Evolutionary conservation across 169 alveolate genomes (phyloP), one percentile per base, ranked within the genome.

Genomic region (Cryptosporidium bovis): DNA sequence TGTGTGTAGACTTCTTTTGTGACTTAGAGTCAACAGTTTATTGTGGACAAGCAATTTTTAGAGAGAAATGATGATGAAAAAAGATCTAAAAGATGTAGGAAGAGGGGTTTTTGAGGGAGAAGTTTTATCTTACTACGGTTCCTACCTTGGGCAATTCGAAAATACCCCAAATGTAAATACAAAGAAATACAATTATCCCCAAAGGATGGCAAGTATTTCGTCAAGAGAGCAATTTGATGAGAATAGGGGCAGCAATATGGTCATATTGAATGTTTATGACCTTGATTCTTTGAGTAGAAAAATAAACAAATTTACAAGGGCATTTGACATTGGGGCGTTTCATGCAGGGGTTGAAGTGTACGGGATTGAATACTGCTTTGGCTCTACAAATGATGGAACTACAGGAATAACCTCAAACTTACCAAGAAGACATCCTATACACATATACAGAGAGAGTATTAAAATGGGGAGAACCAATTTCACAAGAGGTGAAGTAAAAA

Each of bases 321-420:
- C 51, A 46, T 83, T 83, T 15, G 83, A 71, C 48, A 40, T 71
- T 58, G 91, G 91, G 2, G 91, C 91, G 13, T 83, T 83, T 36
- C 91, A 83, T 56, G 91, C 84, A 24, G 91, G 91, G 10, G 66
- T 83, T 36, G 91, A 83, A 36, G 69, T 83, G 8, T 83, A 83
- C 55, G 91, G 91, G 15, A 83, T 69, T 20, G 91, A 83, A 46
- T 83, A 82, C 46, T 69, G 91, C n/a, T 83, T 33, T 68, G 91
- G 91, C 40, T 65, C 71, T 33, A 83, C 91, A 3, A 83, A 58
- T 65, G 85, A 83, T 65, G 87, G 82, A 20, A 82, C 83, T 36
- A 83, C 51, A 29, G 90, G 83, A 18, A 51, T 66, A 27, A 83
- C 91, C 13, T 84, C 68, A 40, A 83, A 69, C 36, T 50, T 71